Evolutionary conservation across 306 rosid genomes (phyloP).

Genomic region (Hippophae rhamnoides): DNA sequence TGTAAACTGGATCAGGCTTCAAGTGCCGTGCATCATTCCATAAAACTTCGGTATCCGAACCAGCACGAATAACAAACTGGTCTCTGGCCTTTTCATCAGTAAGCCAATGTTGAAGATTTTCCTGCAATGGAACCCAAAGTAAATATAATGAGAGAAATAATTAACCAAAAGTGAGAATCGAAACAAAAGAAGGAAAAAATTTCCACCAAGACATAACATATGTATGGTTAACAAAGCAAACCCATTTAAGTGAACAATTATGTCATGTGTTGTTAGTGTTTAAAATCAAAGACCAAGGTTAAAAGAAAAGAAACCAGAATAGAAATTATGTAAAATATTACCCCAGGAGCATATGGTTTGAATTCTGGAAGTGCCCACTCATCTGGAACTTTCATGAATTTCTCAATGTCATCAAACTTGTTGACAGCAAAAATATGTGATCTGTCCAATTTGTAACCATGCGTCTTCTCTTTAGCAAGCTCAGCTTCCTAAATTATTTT

Average conservation of each 20-base stretch:
- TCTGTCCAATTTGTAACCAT: conserved; percentile 79
- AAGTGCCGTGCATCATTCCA: conserved; percentile 86
- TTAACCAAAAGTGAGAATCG: background rate
- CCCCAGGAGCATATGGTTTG: conserved; percentile 65
- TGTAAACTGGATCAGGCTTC: conserved; percentile 79
- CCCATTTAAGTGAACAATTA: background rate
- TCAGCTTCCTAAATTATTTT: conserved; percentile 64
- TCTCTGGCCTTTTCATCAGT: conserved; percentile 88
- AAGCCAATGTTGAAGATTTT: conserved; percentile 87
- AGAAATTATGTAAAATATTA: conserved; percentile 10
- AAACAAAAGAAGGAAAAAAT: background rate
- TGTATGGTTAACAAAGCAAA: background rate
- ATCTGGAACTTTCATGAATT: conserved; percentile 76
- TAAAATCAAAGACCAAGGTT: too few relatives aligned
- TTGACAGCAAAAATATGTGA: conserved; percentile 63
- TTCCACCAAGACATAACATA: too few relatives aligned
- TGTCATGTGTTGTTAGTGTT: background rate
- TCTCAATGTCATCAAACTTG: conserved; percentile 75
- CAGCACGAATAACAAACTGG: conserved; percentile 86
- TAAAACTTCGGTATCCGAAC: conserved; percentile 74
- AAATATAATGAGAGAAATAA: background rate
- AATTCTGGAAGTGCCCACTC: conserved; percentile 83
- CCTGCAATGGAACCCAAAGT: conserved; percentile 31
- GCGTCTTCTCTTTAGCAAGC: conserved; percentile 79
- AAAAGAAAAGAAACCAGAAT: background rate